Conservation (phyloP, 2,329 filamentous ascomycete species). For the Epichloe coenophiala region DNA sequence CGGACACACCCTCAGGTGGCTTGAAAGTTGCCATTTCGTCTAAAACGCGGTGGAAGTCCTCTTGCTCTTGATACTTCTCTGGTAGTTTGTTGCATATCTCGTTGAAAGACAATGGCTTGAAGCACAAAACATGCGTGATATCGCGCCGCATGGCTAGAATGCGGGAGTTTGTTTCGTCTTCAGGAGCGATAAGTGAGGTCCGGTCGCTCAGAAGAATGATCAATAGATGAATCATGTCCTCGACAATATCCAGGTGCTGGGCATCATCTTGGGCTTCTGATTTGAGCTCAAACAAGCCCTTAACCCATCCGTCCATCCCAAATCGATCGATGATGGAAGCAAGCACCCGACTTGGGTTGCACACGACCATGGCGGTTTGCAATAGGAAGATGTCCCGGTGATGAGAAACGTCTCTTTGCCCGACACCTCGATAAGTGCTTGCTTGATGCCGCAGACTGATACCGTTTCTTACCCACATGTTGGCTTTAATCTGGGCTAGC, state of each 20-base stretch:
- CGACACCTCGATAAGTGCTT: conserved; percentile 79
- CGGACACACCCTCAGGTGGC: conserved; percentile 77
- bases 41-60: conserved; percentile 74
- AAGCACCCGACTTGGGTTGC: conserved; percentile 69
- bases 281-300: conserved; percentile 62
- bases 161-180: conserved; percentile 52
- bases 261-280: conserved; percentile 66
- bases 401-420: conserved; percentile 81
- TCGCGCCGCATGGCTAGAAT: conserved; percentile 69
- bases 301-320: conserved; percentile 76
- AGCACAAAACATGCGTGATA: conserved; percentile 86
- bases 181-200: conserved; percentile 58
- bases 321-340: conserved; percentile 87
- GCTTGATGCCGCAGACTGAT: conserved; percentile 93
- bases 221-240: conserved; percentile 89
- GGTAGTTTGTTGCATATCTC: conserved; percentile 77
- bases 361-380: conserved; percentile 80
- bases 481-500: conserved; percentile 95
- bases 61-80: conserved; percentile 78
- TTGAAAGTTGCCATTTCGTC: conserved; percentile 83
- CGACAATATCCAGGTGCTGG: conserved; percentile 84
- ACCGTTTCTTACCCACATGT: conserved; percentile 97
- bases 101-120: conserved; percentile 90
- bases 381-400: conserved; percentile 90
- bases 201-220: conserved; percentile 86